These are phyloP conservation scores for Aspergillus sp. DNA, from an alignment of 2,329 filamentous ascomycete genomes.

Conservation along the genomic window DNA sequence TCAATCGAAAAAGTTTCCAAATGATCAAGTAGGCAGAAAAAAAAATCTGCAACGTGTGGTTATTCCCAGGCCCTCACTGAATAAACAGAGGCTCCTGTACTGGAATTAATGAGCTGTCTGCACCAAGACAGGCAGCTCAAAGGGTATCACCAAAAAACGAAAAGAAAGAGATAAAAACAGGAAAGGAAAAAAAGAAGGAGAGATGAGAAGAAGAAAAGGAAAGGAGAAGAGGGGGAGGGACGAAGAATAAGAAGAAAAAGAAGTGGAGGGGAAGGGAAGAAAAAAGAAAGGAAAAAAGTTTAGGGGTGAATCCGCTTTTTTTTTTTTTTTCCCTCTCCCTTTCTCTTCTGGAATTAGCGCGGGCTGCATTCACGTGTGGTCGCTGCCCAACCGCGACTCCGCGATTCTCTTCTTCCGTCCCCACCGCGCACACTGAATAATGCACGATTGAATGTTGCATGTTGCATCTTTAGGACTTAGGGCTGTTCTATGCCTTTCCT, in stretches of 20 bases:
- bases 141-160: slow-evolving; percentile 31
- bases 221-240: slow-evolving; percentile 15
- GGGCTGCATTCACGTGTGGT: not conserved
- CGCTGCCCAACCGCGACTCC: slow-evolving; percentile 6
- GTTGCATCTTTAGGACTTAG: no score
- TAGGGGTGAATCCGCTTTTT: slow-evolving; percentile 1
- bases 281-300: slow-evolving; percentile 15
- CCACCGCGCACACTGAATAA: not conserved
- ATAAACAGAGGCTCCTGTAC: slow-evolving; percentile 14
- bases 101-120: slow-evolving; percentile 29
- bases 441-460: not conserved
- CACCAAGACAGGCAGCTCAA: slow-evolving; percentile 30
- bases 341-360: slow-evolving; percentile 2
- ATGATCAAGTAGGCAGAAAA: slow-evolving; percentile 6
- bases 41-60: slow-evolving; percentile 10
- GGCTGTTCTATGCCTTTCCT: no score
- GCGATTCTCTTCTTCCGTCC: not conserved
- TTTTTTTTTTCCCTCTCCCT: slow-evolving; percentile 1
- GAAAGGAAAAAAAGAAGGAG: slow-evolving; percentile 19
- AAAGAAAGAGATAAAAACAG: slow-evolving; percentile 23
- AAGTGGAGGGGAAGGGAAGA: slow-evolving; percentile 10
- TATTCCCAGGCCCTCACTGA: slow-evolving; percentile 17
- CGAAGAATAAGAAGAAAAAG: slow-evolving; percentile 20
- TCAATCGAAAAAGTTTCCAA: not conserved
- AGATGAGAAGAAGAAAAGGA: slow-evolving; percentile 13